A percentile compares a stretch with the other conserved stretches of the same genome.
phyloP scores from a whole-genome alignment of 441 rosid genomes.

The Metrosideros polymorpha region DNA sequence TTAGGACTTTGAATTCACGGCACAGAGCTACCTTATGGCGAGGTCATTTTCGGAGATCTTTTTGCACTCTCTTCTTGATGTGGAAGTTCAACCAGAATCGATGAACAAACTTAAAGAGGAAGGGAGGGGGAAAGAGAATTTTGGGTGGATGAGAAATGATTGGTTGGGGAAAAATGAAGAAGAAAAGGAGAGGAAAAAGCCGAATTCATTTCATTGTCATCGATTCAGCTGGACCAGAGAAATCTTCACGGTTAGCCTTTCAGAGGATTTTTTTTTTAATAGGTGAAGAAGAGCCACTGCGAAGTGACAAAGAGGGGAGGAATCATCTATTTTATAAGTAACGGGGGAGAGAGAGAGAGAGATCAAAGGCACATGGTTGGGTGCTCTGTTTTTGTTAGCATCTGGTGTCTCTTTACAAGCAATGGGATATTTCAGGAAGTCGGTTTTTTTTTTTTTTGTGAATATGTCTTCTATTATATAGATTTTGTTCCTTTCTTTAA shows the following conservation, averaged over 20 bases:
- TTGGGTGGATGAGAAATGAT: neutral
- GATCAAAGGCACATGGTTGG: neutral
- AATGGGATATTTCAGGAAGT: slow-evolving; percentile 13
- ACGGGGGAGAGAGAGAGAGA: neutral
- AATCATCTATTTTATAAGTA: slow-evolving; percentile 9
- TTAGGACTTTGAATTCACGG: neutral
- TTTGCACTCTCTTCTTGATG: neutral
- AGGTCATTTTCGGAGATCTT: neutral
- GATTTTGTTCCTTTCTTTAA: neutral
- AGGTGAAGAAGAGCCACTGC: slow-evolving; percentile 19
- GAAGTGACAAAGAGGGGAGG: slow-evolving; percentile 16
- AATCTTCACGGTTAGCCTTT: neutral
- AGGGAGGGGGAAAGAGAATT: neutral
- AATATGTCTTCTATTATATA: neutral
- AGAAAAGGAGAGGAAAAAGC: neutral
- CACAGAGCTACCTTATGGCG: neutral
- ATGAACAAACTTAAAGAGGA: neutral
- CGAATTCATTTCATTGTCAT: neutral
- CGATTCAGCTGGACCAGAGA: neutral
- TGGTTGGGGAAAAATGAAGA: neutral
- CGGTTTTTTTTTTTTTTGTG: neutral
- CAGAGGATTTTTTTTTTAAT: neutral
- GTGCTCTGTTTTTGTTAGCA: neutral
- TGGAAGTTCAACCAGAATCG: neutral
- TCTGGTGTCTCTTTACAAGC: neutral